Conservation (phyloP, 805 yeast genomes). For the Torulaspora maleeae region DNA sequence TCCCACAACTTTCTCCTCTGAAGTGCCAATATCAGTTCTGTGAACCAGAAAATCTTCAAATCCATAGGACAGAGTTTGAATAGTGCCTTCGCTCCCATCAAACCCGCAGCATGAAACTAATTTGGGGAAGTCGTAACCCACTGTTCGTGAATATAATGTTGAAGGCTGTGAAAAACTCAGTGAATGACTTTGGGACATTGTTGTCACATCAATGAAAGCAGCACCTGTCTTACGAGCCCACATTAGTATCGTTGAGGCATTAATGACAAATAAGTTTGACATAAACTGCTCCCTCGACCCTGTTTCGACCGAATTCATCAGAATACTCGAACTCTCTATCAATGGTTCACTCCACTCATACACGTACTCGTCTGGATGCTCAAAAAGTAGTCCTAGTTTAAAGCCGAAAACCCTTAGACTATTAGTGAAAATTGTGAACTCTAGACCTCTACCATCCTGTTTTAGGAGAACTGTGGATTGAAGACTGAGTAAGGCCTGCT, state of each 20-base stretch:
- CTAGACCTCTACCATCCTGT: slow-evolving; percentile 5
- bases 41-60: slow-evolving; percentile 4
- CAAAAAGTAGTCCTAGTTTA: slow-evolving; percentile 6
- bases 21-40: background rate
- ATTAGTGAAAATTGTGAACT: slow-evolving; percentile 7
- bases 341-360: slow-evolving; percentile 7
- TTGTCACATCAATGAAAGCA: slow-evolving; percentile 1
- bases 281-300: background rate
- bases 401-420: slow-evolving; percentile 3
- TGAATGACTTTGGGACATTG: background rate
- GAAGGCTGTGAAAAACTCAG: slow-evolving; percentile 2
- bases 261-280: background rate
- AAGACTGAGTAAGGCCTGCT: background rate
- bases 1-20: background rate
- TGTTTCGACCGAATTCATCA: background rate
- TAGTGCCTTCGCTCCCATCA: slow-evolving; percentile 11
- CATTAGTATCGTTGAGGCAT: background rate
- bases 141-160: slow-evolving; percentile 7
- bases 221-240: slow-evolving; percentile 1
- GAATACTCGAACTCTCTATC: background rate
- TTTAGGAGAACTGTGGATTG: slow-evolving; percentile 1
- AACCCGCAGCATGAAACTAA: slow-evolving; percentile 14
- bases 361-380: slow-evolving; percentile 10
- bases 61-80: slow-evolving; percentile 11
- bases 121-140: slow-evolving; percentile 9